phyloP scores from a whole-genome alignment of 2,329 filamentous ascomycete species.

The Aspergillus tanneri region DNA sequence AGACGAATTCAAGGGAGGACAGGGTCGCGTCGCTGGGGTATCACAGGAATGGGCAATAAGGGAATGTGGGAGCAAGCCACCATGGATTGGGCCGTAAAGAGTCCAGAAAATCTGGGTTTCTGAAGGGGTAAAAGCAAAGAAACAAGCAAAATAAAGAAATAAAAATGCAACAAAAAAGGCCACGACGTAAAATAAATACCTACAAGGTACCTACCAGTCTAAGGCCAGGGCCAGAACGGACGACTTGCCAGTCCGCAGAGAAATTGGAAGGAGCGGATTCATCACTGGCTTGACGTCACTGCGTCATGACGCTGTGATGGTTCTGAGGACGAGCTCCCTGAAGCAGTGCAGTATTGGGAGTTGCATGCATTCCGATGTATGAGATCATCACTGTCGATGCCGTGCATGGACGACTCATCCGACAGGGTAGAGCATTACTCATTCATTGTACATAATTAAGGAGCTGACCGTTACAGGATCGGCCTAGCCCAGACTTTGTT shows the following conservation, averaged over 20 bases:
- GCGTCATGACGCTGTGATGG: not conserved
- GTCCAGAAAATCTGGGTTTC: constrained; percentile 1
- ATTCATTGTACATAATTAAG: not conserved
- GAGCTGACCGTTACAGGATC: not conserved
- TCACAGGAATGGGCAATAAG: constrained; percentile 18
- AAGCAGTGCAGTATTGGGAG: not conserved
- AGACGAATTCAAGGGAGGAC: constrained; percentile 9
- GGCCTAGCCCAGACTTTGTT: not conserved
- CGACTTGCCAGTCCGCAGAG: too few relatives aligned
- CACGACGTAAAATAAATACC: too few relatives aligned
- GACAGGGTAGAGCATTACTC: not conserved
- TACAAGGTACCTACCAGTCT: too few relatives aligned
- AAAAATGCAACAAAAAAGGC: not conserved
- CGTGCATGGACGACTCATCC: too few relatives aligned
- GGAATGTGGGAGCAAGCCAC: not conserved
- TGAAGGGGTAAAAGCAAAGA: not conserved
- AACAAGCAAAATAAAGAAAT: not conserved
- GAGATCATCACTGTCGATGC: not conserved
- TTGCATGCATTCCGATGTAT: not conserved
- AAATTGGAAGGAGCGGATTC: too few relatives aligned
- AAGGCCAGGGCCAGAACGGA: too few relatives aligned
- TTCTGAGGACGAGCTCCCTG: not conserved
- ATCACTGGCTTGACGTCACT: constrained; percentile 5
- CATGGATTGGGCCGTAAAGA: not conserved
- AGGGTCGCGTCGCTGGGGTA: constrained; percentile 22